A percentile compares a stretch with the other conserved stretches of the same genome.
Evolutionary conservation across 345 rosid genomes (phyloP).

Genomic region (Trapa incisa): DNA sequence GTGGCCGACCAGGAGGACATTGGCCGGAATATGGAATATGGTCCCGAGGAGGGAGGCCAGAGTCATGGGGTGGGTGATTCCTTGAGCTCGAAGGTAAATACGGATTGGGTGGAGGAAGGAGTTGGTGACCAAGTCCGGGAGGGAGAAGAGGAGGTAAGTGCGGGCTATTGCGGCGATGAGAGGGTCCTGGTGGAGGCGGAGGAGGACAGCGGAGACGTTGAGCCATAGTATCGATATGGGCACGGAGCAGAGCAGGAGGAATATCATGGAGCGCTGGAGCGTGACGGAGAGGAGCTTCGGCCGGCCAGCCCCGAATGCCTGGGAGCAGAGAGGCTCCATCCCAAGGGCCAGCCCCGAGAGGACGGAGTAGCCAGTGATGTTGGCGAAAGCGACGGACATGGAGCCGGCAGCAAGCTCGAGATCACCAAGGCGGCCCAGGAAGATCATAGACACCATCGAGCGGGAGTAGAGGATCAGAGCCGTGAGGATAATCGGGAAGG

Average conservation of each 20-base stretch:
- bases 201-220: conserved; percentile 45
- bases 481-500: conserved; percentile 69
- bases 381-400: conserved; percentile 84
- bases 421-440: conserved; percentile 80
- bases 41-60: conserved; percentile 63
- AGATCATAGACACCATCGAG: conserved; percentile 79
- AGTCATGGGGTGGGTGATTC: conserved; percentile 71
- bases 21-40: conserved; percentile 56
- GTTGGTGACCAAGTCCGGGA: conserved; percentile 79
- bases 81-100: conserved; percentile 96
- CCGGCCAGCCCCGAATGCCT: conserved; percentile 85
- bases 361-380: conserved; percentile 92
- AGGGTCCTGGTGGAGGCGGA: conserved; percentile 63
- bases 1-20: conserved; percentile 39
- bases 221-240: conserved; percentile 75
- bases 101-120: conserved; percentile 86
- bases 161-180: conserved; percentile 50
- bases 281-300: conserved; percentile 70
- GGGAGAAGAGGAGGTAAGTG: conserved; percentile 56
- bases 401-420: conserved; percentile 86
- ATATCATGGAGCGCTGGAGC: conserved; percentile 75
- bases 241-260: conserved; percentile 51
- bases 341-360: conserved; percentile 92
- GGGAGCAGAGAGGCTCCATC: conserved; percentile 92
- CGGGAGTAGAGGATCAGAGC: conserved; percentile 83